phyloP scores from a whole-genome alignment of 768 basidiomycete species.

The Suillus placidus region DNA sequence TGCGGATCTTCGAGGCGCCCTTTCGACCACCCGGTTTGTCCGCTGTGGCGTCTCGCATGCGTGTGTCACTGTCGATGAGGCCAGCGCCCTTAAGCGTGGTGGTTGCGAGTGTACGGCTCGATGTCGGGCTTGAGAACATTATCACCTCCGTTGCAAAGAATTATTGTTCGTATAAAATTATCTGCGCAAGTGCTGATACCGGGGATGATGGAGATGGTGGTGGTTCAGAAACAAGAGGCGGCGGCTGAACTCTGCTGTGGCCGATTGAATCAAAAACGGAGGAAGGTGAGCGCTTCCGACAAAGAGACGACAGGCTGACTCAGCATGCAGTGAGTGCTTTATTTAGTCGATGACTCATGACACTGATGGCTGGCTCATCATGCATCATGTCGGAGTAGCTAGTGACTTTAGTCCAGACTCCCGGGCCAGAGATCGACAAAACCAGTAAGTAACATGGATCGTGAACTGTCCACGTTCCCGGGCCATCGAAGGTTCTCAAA shows the following conservation, averaged over 20 bases:
- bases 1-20: slow-evolving; percentile 59
- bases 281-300: slow-evolving; percentile 16
- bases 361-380: not conserved
- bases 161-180: not conserved
- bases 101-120: slow-evolving; percentile 58
- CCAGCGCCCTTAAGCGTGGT: slow-evolving; percentile 71
- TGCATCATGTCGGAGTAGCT: no score
- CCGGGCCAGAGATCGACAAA: not conserved
- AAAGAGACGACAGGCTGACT: slow-evolving; percentile 6
- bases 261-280: slow-evolving; percentile 22
- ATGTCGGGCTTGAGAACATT: slow-evolving; percentile 66
- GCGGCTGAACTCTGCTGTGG: slow-evolving; percentile 7
- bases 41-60: slow-evolving; percentile 70
- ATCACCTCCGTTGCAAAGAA: not conserved
- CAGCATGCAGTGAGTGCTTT: not conserved
- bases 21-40: slow-evolving; percentile 75
- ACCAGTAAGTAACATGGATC: not conserved
- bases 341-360: not conserved
- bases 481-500: not conserved
- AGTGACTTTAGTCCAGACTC: no score
- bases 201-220: slow-evolving; percentile 10
- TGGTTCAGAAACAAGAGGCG: slow-evolving; percentile 18
- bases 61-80: slow-evolving; percentile 74
- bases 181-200: not conserved
- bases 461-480: not conserved